Percentiles rank a stretch among this genome's conserved stretches.
Evolutionary conservation across 805 yeast genomes (phyloP).

Genomic region (Candida koratica): DNA sequence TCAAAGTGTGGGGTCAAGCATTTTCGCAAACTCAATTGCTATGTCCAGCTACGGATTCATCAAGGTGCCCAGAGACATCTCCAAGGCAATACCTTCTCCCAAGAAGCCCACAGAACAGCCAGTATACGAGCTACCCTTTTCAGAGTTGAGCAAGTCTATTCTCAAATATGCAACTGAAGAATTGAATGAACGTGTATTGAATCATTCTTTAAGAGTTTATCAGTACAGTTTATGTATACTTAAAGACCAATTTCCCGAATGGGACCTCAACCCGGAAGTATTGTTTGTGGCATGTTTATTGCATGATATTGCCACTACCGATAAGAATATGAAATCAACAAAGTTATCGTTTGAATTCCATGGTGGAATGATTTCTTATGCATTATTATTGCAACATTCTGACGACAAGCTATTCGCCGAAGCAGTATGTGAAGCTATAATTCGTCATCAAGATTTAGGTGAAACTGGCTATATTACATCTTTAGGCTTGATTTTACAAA

Average conservation of each 20-base stretch:
- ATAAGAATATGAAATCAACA: conserved; percentile 28
- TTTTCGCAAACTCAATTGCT: background rate
- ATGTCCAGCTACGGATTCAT: conserved; percentile 31
- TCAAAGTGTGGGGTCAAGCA: no score
- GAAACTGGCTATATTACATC: conserved; percentile 29
- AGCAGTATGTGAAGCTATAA: conserved; percentile 33
- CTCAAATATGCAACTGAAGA: conserved; percentile 20
- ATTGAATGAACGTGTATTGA: conserved; percentile 23
- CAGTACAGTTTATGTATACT: conserved; percentile 27
- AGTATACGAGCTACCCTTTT: conserved; percentile 18
- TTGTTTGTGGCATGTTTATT: conserved; percentile 28
- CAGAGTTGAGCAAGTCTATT: conserved; percentile 18
- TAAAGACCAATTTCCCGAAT: conserved; percentile 29
- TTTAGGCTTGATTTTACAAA: conserved; percentile 29
- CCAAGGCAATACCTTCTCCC: conserved; percentile 22
- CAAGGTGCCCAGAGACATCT: conserved; percentile 25
- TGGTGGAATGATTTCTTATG: conserved; percentile 29
- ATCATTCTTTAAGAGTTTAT: conserved; percentile 30
- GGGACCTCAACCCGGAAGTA: conserved; percentile 28
- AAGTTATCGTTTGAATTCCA: conserved; percentile 33
- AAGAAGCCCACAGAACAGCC: conserved; percentile 23
- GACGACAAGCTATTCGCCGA: conserved; percentile 27
- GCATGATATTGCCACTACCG: conserved; percentile 35
- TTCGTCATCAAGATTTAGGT: conserved; percentile 34
- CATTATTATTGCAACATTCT: conserved; percentile 21